Base-by-base conservation (phyloP, 106 monocot genomes). In the Phalaenopsis equestris region DNA sequence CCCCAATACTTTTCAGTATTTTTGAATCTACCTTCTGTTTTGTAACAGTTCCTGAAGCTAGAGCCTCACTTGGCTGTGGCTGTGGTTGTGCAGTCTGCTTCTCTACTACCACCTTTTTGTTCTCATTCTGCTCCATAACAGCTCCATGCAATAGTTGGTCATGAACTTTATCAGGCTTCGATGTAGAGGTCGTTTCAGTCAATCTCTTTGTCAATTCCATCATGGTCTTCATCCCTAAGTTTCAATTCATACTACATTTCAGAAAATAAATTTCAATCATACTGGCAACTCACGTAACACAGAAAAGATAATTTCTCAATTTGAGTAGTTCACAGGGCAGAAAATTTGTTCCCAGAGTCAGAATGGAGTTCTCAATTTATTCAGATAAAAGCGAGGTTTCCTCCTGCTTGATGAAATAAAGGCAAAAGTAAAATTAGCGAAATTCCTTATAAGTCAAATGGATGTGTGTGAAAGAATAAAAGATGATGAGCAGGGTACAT, bases 171-270 rank as follows among this genome's bases (percentile, higher is more conserved):
- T 15, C 42, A 21, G 61, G 48, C 46, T 75, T 73, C 42, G 15
- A 17, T 46, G 61, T 42, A 9, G 68, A 23, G 4, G 76, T 17
- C 23, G 80, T 38, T 16, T 70, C 67, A 42, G 41, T 80, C 76
- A 84, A 39, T 56, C 80, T 36, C 41, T 76, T 76, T 30, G 80
- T 65, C 49, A 84, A 67, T 18, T 80, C 84, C 36, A 80, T 43
- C 67, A 84, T 42, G 8, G 42, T 43, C 41, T 80, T 80, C 55
- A 84, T 77, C 41, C 76, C 84, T 84, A 23, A 77, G 55, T 72
- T 72, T 36, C 72, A 72, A 24, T 65, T 65, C 14, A 52, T 52
- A 12, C 7, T 48, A 48, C 7, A 52, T 12, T 52, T 52, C 10
- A 52, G 30, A 12, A 12, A 12, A 52, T 52, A 0, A 2, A 52